phyloP scores from a whole-genome alignment of 805 yeast species.

The Yarrowia sp. region DNA sequence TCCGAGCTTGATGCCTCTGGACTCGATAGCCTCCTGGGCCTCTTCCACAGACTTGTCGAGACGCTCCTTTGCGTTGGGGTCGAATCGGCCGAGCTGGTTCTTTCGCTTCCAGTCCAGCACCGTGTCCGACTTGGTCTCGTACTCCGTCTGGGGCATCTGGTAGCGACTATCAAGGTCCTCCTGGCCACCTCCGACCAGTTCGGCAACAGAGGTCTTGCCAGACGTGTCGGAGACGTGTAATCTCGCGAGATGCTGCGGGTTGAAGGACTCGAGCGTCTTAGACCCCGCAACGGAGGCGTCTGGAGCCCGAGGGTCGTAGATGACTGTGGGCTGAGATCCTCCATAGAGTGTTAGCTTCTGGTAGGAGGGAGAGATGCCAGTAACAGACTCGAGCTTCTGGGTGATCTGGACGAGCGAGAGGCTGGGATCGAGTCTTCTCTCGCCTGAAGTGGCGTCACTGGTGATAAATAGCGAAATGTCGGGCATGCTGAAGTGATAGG shows the following conservation, averaged over 20 bases:
- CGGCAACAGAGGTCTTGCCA: not conserved
- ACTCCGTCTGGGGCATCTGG: slow-evolving; percentile 57
- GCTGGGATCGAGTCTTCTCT: slow-evolving; percentile 58
- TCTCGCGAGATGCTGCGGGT: slow-evolving; percentile 44
- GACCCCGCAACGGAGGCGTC: slow-evolving; percentile 27
- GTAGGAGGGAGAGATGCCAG: slow-evolving; percentile 64
- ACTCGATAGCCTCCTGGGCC: slow-evolving; percentile 28
- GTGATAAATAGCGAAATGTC: slow-evolving; percentile 59
- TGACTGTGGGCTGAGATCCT: slow-evolving; percentile 26
- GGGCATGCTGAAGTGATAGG: slow-evolving; percentile 29
- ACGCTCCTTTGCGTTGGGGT: slow-evolving; percentile 43
- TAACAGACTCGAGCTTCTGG: slow-evolving; percentile 58
- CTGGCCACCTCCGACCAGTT: slow-evolving; percentile 33
- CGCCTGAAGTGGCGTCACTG: slow-evolving; percentile 66
- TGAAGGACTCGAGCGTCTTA: slow-evolving; percentile 33
- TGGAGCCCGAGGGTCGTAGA: not conserved
- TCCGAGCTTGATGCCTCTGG: slow-evolving; percentile 43
- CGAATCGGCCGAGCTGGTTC: slow-evolving; percentile 68
- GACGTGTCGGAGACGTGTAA: slow-evolving; percentile 49
- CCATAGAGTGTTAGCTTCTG: slow-evolving; percentile 44
- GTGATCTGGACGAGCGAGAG: slow-evolving; percentile 60
- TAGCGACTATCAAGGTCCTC: slow-evolving; percentile 38
- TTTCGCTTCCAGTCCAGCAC: slow-evolving; percentile 76
- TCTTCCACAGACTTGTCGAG: slow-evolving; percentile 25
- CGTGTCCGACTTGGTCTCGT: slow-evolving; percentile 57